These are phyloP conservation scores for Lojkania enalia DNA, from an alignment of 2,329 filamentous ascomycete species.

Conservation along the genomic window DNA sequence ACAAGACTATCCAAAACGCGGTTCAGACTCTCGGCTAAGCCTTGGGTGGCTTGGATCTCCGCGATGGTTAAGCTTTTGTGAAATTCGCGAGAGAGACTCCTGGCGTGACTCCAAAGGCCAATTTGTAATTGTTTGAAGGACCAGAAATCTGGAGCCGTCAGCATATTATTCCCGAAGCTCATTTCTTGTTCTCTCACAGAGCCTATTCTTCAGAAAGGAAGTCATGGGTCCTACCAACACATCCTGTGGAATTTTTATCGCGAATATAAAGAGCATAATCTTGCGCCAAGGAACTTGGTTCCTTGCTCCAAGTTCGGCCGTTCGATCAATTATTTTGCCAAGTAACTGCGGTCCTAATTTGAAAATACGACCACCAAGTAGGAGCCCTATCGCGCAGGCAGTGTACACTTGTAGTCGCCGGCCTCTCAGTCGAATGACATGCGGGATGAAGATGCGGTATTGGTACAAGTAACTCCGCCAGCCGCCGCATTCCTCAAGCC, in stretches of 20 bases:
- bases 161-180: too few species aligned
- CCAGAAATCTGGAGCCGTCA: too few species aligned
- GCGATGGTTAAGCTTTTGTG: constrained; percentile 65
- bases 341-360: constrained; percentile 76
- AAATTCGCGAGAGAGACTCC: constrained; percentile 68
- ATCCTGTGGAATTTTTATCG: constrained; percentile 27
- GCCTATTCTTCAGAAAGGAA: constrained; percentile 53
- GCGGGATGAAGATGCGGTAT: constrained; percentile 72
- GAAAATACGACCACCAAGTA: constrained; percentile 68
- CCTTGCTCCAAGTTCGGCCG: constrained; percentile 53
- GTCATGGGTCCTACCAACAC: constrained; percentile 44
- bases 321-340: constrained; percentile 71
- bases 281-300: constrained; percentile 52
- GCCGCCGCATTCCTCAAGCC: constrained; percentile 68
- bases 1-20: constrained; percentile 60
- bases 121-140: constrained; percentile 59
- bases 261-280: constrained; percentile 55
- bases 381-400: constrained; percentile 64
- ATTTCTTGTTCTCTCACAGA: too few species aligned
- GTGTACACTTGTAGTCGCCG: constrained; percentile 66
- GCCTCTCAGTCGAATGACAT: constrained; percentile 71
- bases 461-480: constrained; percentile 74
- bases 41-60: constrained; percentile 63
- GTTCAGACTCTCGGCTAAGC: constrained; percentile 61
- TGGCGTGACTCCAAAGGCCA: constrained; percentile 64